Percentiles rank a stretch among this genome's conserved stretches.
Conservation (phyloP, 768 basidiomycete genomes). For the Boletus tomentosulus region DNA sequence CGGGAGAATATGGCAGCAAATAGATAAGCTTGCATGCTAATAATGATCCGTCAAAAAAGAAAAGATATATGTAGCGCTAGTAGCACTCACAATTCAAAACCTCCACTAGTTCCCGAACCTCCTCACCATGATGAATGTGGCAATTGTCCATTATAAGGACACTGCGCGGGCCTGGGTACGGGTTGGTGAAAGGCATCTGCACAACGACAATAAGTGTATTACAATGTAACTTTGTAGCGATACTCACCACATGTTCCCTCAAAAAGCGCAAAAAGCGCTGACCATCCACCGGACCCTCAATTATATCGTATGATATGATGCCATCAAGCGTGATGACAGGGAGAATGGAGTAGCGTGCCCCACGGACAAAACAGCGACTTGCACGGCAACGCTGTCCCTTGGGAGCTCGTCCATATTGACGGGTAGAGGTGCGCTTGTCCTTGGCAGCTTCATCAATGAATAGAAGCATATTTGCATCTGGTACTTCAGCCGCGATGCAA, state of each 20-base stretch:
- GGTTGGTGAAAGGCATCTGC: slow-evolving; percentile 6
- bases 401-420: neutral
- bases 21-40: slow-evolving; percentile 24
- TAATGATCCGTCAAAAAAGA: neutral
- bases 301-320: neutral
- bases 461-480: slow-evolving; percentile 18
- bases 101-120: slow-evolving; percentile 14
- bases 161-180: neutral
- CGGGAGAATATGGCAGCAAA: slow-evolving; percentile 27
- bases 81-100: slow-evolving; percentile 18
- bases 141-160: slow-evolving; percentile 25
- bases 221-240: too few relatives aligned
- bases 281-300: neutral
- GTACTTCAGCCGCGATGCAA: slow-evolving; percentile 8
- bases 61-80: too few relatives aligned
- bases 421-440: too few relatives aligned
- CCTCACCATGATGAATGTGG: slow-evolving; percentile 21
- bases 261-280: neutral
- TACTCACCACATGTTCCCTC: too few relatives aligned
- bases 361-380: neutral
- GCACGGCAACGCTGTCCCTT: neutral
- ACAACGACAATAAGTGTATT: too few relatives aligned
- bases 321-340: too few relatives aligned
- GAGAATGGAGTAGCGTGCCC: neutral
- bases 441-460: slow-evolving; percentile 20